A percentile compares a stretch with the other conserved stretches of the same genome.
Evolutionary conservation across 495 filamentous ascomycete genomes (phyloP).

Genomic region (Cudoniella acicularis): DNA sequence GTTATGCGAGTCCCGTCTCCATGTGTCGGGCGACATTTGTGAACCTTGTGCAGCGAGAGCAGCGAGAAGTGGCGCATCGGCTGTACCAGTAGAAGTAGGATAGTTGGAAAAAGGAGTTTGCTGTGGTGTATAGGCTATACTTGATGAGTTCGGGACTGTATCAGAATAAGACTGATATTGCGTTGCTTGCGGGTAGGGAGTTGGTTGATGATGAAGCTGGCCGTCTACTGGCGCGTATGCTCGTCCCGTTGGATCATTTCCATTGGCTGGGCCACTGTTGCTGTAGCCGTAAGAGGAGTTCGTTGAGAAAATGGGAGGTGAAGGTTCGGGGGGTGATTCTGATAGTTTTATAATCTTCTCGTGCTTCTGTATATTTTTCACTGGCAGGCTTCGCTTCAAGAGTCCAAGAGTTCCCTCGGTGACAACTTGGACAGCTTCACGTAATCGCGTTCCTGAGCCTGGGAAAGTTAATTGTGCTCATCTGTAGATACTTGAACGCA

Average conservation of each 20-base stretch:
- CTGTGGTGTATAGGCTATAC: slow-evolving; percentile 16
- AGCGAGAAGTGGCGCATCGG: slow-evolving; percentile 22
- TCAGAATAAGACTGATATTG: slow-evolving; percentile 25
- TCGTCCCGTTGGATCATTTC: slow-evolving; percentile 2
- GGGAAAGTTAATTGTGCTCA: slow-evolving; percentile 10
- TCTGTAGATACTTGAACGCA: not conserved
- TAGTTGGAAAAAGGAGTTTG: slow-evolving; percentile 13
- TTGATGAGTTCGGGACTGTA: not conserved
- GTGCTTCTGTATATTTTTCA: not conserved
- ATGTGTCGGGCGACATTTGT: slow-evolving; percentile 12
- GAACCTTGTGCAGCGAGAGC: slow-evolving; percentile 21
- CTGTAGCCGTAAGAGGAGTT: not conserved
- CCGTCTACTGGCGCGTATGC: slow-evolving; percentile 4
- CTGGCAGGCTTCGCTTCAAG: slow-evolving; percentile 8
- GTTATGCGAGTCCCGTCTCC: not conserved
- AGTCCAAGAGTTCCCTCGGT: slow-evolving; percentile 24
- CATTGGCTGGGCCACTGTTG: slow-evolving; percentile 4
- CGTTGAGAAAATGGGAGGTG: slow-evolving; percentile 1
- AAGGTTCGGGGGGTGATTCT: slow-evolving; percentile 3
- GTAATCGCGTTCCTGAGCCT: slow-evolving; percentile 25
- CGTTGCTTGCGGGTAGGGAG: slow-evolving; percentile 24
- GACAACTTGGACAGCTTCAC: slow-evolving; percentile 23
- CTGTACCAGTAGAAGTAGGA: slow-evolving; percentile 4
- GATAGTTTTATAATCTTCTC: not conserved
- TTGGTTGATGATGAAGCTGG: slow-evolving; percentile 14